Conservation (phyloP, 805 yeast genomes). For the Metschnikowia continentalis region DNA sequence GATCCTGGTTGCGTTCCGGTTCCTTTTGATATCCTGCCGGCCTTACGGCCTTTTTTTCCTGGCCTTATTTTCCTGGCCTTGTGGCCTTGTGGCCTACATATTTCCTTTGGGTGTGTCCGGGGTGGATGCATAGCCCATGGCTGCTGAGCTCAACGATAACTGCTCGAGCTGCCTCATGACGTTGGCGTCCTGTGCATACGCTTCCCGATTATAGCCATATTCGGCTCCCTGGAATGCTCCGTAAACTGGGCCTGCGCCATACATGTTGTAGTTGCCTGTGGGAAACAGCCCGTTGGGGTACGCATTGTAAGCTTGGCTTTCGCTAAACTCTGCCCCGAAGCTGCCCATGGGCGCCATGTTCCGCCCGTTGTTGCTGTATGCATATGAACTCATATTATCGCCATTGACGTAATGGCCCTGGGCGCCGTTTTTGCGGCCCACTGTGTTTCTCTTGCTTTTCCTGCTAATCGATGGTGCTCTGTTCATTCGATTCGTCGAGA, state of each 20-base stretch:
- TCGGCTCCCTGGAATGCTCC: not conserved
- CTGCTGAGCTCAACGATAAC: conserved; percentile 43
- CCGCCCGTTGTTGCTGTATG: not conserved
- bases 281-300: not conserved
- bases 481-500: conserved; percentile 37
- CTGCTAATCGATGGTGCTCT: conserved; percentile 25
- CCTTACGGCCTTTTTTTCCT: not conserved
- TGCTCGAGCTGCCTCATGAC: conserved; percentile 47
- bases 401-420: not conserved
- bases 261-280: not conserved
- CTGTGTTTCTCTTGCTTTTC: conserved; percentile 18
- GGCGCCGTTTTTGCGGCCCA: not conserved
- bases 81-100: not conserved
- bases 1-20: not conserved
- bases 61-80: not conserved
- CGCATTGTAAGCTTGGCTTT: not conserved
- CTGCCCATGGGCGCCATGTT: not conserved
- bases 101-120: conserved; percentile 36
- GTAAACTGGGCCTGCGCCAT: not conserved
- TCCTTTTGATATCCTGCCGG: not conserved
- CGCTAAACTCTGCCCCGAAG: not conserved
- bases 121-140: conserved; percentile 42
- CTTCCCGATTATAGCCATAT: not conserved
- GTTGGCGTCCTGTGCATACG: conserved; percentile 16
- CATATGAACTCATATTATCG: conserved; percentile 4